Conservation (phyloP, 192 early-diverging fungal genomes). For the Rhizoclosmatium sp. region DNA sequence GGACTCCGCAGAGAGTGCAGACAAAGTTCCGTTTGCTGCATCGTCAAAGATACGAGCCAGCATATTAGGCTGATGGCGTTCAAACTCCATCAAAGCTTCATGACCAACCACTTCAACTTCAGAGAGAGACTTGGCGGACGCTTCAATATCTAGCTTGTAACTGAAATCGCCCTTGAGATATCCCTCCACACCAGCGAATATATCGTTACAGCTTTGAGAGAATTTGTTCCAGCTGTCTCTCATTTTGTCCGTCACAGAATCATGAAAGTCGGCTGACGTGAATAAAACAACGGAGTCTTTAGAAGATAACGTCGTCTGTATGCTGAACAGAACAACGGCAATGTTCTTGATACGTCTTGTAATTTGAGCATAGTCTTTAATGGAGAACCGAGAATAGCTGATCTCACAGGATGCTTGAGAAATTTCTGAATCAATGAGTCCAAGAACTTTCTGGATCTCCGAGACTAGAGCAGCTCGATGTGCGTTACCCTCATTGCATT, state of each 20-base stretch:
- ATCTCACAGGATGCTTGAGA: constrained; percentile 23
- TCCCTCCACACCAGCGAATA: background rate
- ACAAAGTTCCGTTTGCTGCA: background rate
- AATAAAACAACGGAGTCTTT: background rate
- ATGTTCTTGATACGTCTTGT: background rate
- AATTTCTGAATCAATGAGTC: constrained; percentile 4
- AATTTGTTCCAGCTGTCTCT: constrained; percentile 1
- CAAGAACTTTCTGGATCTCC: constrained; percentile 10
- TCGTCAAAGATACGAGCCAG: background rate
- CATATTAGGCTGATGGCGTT: too few relatives aligned
- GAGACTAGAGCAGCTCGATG: background rate
- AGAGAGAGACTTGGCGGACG: background rate
- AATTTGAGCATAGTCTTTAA: constrained; percentile 12
- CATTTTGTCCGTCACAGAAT: background rate
- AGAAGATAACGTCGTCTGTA: constrained; percentile 11
- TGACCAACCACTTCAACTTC: too few relatives aligned
- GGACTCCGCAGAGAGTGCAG: background rate
- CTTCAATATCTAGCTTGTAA: background rate
- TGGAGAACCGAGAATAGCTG: constrained; percentile 22
- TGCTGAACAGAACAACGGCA: constrained; percentile 9
- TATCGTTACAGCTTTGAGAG: background rate
- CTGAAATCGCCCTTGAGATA: background rate
- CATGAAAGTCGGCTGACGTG: constrained; percentile 10
- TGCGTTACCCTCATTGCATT: background rate
- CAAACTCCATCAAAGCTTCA: too few relatives aligned